Evolutionary conservation across 352 stramenopile species (phyloP), one percentile per base, ranked within the genome.

Genomic region (Hyaloperonospora arabidopsidis): DNA sequence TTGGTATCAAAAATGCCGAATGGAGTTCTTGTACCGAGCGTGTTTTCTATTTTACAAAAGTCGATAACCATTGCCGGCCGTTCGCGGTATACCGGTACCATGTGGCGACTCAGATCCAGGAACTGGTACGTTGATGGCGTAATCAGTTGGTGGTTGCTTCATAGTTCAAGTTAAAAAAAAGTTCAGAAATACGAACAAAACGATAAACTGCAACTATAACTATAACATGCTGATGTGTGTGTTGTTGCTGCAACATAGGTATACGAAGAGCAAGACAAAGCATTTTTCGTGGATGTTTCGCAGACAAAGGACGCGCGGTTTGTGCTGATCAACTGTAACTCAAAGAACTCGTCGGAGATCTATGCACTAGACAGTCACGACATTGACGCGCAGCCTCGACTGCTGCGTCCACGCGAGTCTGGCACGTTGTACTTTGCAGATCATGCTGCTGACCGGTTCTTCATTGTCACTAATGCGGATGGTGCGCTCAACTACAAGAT

Each of bases 261-360:
- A 5, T 94, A 86, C 38, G 74, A 87, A 34, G 84, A 95, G 51
- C 52, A 69, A 14, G 70, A 95, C 41, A 65, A 74, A n/a, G 75
- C 76, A 5, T 80, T 91, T 21, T 95, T 87, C 47, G 70, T 95
- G 49, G 86, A 95, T 57, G 72, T 95, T 7, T 86, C 81, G 11
- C 74, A 76, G 19, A 93, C 83, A 1, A 95, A 95, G 48, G 86
- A 95, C 70, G 71, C 63, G 43, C 43, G 56, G 12, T 92, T 84
- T 36, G 70, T 95, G 36, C 61, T 93, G 17, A 87, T 95, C 51
- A 95, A 93, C 54, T 88, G 75, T 69, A 95, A 95, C 65, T 89
- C 79, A 2, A 94, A 95, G 65, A 78, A 74, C 45, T 76, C 71
- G 43, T 95, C 85, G n/a, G 81, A 95, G 65, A 91, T 94, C 41